These are phyloP conservation scores for Fusarium oxysporum DNA, from an alignment of 2,329 filamentous ascomycete species.

Conservation along the genomic window DNA sequence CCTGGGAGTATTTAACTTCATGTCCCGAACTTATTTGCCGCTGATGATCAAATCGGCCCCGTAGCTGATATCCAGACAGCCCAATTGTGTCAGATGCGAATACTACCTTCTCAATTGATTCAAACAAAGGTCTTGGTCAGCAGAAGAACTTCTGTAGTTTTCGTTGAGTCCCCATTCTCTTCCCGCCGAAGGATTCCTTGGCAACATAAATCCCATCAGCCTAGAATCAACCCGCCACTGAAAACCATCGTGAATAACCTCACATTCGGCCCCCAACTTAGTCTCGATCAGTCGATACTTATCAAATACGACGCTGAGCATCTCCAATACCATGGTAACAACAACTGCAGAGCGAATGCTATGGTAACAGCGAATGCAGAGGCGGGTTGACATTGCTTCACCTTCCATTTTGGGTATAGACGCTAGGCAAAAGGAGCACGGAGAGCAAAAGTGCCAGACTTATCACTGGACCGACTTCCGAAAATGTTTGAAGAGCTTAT, in stretches of 20 bases:
- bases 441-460: constrained; percentile 20
- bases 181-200: constrained; percentile 2
- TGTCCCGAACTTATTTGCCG: neutral
- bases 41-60: neutral
- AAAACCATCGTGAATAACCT: neutral
- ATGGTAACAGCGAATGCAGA: neutral
- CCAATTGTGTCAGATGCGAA: neutral
- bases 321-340: neutral
- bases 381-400: neutral
- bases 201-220: neutral
- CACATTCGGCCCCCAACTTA: neutral
- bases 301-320: constrained; percentile 3
- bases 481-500: neutral
- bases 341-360: neutral
- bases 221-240: neutral
- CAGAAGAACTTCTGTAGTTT: constrained; percentile 4
- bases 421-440: neutral
- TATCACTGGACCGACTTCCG: constrained; percentile 19
- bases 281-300: constrained; percentile 13
- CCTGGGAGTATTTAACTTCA: neutral
- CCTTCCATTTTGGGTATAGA: constrained; percentile 1
- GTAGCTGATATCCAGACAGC: neutral
- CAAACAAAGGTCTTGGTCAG: neutral
- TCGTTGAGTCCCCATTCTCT: neutral
- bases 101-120: constrained; percentile 1